Base-by-base conservation (phyloP, 164 flowering plant genomes). In the Euptelea pleiosperma region DNA sequence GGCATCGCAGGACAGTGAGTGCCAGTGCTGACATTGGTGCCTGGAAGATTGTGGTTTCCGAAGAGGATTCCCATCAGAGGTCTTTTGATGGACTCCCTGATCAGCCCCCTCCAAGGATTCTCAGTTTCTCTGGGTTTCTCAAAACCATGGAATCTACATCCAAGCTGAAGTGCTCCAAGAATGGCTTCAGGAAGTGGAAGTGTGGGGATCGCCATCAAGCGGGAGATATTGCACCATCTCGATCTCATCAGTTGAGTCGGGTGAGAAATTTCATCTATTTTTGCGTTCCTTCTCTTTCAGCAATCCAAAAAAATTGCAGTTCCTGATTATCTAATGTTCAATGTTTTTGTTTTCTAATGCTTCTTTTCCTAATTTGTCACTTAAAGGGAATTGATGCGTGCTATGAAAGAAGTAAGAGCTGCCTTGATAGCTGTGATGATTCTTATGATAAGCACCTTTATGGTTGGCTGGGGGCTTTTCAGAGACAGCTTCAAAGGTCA, bases 1-100 rank as follows among this genome's bases (percentile, higher is more conserved):
- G 91, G 26, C 94, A 89, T 70, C 69, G 97, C 57, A 82, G 96
- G 72, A 75, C 88, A 0, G 93, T 96, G 29, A 92, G 98, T 77
- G 95, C 96, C 10, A 63, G 77, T 73, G 87, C 96, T 21, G 91
- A 89, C 36, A 77, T 81, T 53, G 76, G 81, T 59, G 57, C 75
- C 7, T 89, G 91, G 96, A 84, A 83, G 25, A 84, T 86, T 68
- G 66, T 77, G 0, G 71, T 86, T 39, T 40, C 61, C 28, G 89
- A 74, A 39, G 85, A 70, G 53, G 59, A 40, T 46, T 55, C 31
- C 4, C 63, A 12, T 2, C 67, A 51, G 2, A 51, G 30, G 58
- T 63, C 80, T 22, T 58, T 71, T 16, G 61, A 52, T 55, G 68
- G 42, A 35, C 67, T 43, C 29, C 59, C 74, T 28, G 62, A 55